Conservation (phyloP, 345 rosid species). For the Populus euphratica region DNA sequence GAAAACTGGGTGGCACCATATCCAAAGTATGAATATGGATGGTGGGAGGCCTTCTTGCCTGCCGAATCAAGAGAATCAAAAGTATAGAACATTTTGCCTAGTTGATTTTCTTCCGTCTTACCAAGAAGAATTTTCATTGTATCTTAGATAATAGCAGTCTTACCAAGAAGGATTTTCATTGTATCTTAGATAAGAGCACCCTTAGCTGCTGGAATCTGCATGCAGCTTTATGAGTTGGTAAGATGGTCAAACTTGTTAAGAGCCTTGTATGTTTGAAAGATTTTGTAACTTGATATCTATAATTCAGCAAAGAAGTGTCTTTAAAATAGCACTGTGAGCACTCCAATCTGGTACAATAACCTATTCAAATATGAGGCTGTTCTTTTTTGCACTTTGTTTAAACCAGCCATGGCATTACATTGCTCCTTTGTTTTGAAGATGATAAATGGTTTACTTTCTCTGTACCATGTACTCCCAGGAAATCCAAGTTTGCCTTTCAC, state of each 20-base stretch:
- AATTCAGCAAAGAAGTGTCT: not conserved
- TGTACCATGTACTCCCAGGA: not conserved
- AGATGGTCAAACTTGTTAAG: not conserved
- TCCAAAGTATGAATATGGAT: slow-evolving; percentile 80
- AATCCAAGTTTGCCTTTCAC: not conserved
- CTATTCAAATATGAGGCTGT: not conserved
- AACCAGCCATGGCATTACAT: not conserved
- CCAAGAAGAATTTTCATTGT: not conserved
- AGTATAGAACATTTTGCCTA: slow-evolving; percentile 36
- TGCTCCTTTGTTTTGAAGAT: not conserved
- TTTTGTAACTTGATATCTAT: not conserved
- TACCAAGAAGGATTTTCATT: not conserved
- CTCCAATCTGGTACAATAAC: not conserved
- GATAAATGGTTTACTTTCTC: too few relatives aligned
- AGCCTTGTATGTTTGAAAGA: not conserved
- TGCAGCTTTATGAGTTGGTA: not conserved
- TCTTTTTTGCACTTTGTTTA: not conserved
- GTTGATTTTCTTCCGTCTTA: not conserved
- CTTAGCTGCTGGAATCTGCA: not conserved
- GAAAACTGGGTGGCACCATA: slow-evolving; percentile 91
- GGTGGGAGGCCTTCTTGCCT: slow-evolving; percentile 93
- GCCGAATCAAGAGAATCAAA: slow-evolving; percentile 41
- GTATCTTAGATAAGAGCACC: slow-evolving; percentile 1
- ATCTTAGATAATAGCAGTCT: not conserved
- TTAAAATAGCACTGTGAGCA: not conserved